Percentiles rank a stretch among this genome's conserved stretches.
Evolutionary conservation across 768 basidiomycete genomes (phyloP).

Genomic region (Favolaschia claudopus): DNA sequence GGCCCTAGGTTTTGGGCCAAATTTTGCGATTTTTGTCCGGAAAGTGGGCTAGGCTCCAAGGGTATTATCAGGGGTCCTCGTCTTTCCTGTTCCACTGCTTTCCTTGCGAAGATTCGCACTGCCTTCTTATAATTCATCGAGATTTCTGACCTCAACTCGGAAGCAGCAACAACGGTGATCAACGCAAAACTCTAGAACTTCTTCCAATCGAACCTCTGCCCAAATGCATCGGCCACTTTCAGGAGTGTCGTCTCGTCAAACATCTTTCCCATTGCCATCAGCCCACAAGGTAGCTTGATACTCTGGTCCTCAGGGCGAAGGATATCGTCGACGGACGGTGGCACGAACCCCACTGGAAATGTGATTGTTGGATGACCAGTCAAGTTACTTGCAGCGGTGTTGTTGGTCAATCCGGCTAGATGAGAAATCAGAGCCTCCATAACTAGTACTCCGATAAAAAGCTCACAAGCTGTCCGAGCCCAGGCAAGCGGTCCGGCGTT

Average conservation of each 20-base stretch:
- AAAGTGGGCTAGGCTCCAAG: no score
- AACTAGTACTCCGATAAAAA: background rate
- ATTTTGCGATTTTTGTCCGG: no score
- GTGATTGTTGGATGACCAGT: constrained; percentile 46
- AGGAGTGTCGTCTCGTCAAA: constrained; percentile 31
- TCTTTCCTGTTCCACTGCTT: no score
- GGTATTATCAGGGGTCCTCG: no score
- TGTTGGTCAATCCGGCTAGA: constrained; percentile 13
- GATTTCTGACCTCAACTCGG: no score
- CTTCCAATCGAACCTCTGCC: constrained; percentile 20
- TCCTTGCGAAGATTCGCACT: no score
- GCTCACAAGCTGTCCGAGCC: constrained; percentile 2
- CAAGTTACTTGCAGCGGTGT: constrained; percentile 22
- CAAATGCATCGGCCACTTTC: constrained; percentile 17
- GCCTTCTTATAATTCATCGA: no score
- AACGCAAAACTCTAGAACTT: background rate
- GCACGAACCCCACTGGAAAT: constrained; percentile 43
- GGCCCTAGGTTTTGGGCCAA: no score
- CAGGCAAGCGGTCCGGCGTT: constrained; percentile 20
- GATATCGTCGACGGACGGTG: constrained; percentile 28
- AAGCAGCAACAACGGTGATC: constrained; percentile 83
- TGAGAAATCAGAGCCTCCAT: background rate
- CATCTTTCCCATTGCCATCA: constrained; percentile 46
- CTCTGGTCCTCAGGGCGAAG: constrained; percentile 31
- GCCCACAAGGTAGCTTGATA: constrained; percentile 44